Evolutionary conservation across 345 rosid genomes (phyloP).

Genomic region (Dovyalis caffra): DNA sequence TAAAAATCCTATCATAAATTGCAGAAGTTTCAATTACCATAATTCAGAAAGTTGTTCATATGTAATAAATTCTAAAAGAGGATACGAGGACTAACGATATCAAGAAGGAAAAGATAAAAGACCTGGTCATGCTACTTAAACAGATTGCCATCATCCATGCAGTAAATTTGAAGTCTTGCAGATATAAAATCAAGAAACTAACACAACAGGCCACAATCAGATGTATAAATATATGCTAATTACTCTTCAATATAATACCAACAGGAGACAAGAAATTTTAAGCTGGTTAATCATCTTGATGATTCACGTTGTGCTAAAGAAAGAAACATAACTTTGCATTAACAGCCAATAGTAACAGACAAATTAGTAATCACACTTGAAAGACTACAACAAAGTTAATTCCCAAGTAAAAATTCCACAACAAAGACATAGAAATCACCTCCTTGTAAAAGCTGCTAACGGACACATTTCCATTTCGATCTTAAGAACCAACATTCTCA

Average conservation of each 20-base stretch:
- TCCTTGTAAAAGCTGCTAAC: background rate
- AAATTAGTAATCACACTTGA: slow-evolving; percentile 6
- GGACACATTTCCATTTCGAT: background rate
- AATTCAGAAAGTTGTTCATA: background rate
- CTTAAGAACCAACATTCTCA: background rate
- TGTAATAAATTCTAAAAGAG: background rate
- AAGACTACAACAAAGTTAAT: slow-evolving; percentile 3
- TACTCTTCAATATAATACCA: background rate
- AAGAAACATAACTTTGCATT: background rate
- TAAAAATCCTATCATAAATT: background rate
- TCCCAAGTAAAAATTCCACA: background rate
- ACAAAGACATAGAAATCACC: background rate
- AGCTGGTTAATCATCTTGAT: background rate
- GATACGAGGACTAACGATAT: no score
- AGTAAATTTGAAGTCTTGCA: background rate
- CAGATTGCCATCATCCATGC: background rate
- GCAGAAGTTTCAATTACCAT: background rate
- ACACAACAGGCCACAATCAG: background rate
- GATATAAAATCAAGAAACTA: background rate
- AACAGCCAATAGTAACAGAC: background rate
- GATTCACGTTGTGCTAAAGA: background rate
- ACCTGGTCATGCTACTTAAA: background rate
- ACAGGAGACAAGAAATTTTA: background rate
- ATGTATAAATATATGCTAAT: background rate
- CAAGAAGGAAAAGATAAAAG: background rate